Conservation (phyloP, 306 rosid species). For the Prunus mongolica region DNA sequence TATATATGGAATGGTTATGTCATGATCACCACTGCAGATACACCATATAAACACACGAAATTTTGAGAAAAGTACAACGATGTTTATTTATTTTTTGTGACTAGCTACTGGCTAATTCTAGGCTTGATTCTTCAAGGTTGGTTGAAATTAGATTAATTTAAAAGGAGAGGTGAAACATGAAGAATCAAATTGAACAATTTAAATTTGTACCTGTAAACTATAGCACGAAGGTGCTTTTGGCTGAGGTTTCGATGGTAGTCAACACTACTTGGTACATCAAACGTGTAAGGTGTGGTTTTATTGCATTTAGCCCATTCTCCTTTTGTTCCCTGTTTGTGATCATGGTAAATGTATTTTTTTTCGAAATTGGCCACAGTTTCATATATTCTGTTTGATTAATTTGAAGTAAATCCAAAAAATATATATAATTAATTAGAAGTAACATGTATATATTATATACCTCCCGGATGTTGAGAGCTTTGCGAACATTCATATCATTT, state of each 20-base stretch:
- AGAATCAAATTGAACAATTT: neutral
- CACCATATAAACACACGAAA: neutral
- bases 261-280: neutral
- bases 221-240: conserved; percentile 1
- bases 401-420: neutral
- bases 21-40: conserved; percentile 40
- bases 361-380: neutral
- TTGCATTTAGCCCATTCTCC: conserved; percentile 1
- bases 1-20: conserved; percentile 28
- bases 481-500: conserved; percentile 4
- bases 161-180: neutral
- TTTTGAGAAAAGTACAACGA: too few relatives aligned
- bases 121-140: too few relatives aligned
- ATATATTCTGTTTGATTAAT: neutral
- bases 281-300: neutral
- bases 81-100: too few relatives aligned
- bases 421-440: too few relatives aligned
- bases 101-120: too few relatives aligned
- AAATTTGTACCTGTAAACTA: conserved; percentile 1
- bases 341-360: neutral
- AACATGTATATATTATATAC: neutral
- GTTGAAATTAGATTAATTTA: too few relatives aligned
- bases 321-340: neutral
- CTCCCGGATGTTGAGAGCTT: conserved; percentile 11
- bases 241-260: conserved; percentile 5